These are phyloP conservation scores for Calonectria henricotiae DNA, from an alignment of 2,329 filamentous ascomycete genomes.

Conservation along the genomic window DNA sequence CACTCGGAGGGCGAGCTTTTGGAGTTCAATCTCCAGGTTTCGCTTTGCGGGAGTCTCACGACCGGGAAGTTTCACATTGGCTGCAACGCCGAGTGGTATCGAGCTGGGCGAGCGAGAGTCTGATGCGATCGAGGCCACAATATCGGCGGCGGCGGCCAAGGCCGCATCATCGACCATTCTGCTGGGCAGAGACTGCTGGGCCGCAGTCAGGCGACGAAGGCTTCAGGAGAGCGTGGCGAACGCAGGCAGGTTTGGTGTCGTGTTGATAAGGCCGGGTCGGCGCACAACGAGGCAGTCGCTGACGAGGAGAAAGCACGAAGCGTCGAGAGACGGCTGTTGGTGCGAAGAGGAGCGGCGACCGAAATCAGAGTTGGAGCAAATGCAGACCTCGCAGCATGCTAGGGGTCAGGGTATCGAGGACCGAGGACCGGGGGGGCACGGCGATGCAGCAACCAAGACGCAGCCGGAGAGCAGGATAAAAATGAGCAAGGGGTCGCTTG, in stretches of 20 bases:
- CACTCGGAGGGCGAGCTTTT: conserved; percentile 83
- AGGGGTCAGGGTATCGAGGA: conserved; percentile 29
- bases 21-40: conserved; percentile 86
- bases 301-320: conserved; percentile 8
- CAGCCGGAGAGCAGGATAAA: conserved; percentile 10
- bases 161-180: conserved; percentile 71
- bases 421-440: conserved; percentile 2
- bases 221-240: conserved; percentile 33
- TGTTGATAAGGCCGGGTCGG: conserved; percentile 1
- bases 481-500: conserved; percentile 15
- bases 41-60: conserved; percentile 82
- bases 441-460: conserved; percentile 19
- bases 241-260: conserved; percentile 19
- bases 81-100: conserved; percentile 61
- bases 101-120: conserved; percentile 61
- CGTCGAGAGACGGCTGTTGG: conserved; percentile 24
- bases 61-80: conserved; percentile 82
- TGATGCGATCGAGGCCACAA: conserved; percentile 69
- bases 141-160: conserved; percentile 69
- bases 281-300: conserved; percentile 21
- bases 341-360: conserved; percentile 26
- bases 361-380: conserved; percentile 27
- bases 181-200: conserved; percentile 49
- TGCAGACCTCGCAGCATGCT: conserved; percentile 35
- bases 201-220: conserved; percentile 51